Base-by-base conservation (phyloP, 306 rosid species). In the Fragaria iinumae region DNA sequence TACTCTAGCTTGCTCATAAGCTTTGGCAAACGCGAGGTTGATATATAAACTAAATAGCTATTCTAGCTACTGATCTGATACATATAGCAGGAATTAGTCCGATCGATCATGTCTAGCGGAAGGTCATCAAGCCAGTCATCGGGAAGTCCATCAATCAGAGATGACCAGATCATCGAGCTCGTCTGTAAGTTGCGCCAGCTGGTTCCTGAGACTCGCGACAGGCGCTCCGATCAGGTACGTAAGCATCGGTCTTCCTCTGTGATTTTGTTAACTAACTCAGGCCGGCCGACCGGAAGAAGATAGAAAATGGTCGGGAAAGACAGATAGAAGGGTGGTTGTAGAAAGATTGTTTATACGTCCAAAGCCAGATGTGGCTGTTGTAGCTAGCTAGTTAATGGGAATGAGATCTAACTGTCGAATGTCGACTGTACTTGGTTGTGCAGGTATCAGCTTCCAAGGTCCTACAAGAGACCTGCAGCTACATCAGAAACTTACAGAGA, bases 391-490 rank as follows among this genome's bases (percentile, higher is more conserved):
- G 34, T 4, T 29, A 62, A 62, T 29, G 41, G 39, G n/a, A 21
- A 63, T 29, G 44, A 43, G 68, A 32, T 32, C 34, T 32, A 32
- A 32, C 32, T 63, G 44, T 63, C 32, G 29, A 47, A 29, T 12
- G 70, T 17, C 25, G 48, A 65, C 45, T 63, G 38, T 17, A 67
- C 47, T 41, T 67, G 72, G 29, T 77, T 74, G 66, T 70, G 83
- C 82, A 95, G 98, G 98, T 90, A 68, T 88, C 98, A 73, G 98
- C 98, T 34, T 88, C 98, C 2, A 95, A 95, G 95, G 97, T 95
- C 83, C 97, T 95, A 82, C 98, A 95, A 75, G 98, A 95, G 84
- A 95, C 98, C 73, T 95, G 98, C 85, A 92, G 91, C 87, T 92
- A 95, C 85, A 95, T 95, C 50, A 89, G 96, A 86, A 90, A 75